Conservation (phyloP, 305 asterid genomes). For the Monarda citriodora region DNA sequence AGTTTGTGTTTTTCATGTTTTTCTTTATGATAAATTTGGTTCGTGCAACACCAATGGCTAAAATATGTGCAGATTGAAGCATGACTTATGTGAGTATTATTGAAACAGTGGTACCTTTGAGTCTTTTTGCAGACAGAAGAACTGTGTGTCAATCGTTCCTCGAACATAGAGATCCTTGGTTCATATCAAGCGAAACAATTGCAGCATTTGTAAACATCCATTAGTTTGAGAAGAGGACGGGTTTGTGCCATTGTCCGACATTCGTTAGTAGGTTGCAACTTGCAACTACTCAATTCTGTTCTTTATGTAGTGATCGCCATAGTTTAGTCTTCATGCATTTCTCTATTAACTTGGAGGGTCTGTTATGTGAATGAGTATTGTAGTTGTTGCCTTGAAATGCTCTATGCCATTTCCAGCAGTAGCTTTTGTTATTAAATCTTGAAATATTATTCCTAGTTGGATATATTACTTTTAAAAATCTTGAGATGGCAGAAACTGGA, state of each 20-base stretch:
- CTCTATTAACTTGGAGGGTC: no score
- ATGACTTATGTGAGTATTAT: not conserved
- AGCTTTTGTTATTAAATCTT: not conserved
- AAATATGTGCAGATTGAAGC: not conserved
- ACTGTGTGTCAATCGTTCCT: not conserved
- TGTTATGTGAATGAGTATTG: no score
- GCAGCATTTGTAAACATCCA: not conserved
- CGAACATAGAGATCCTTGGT: not conserved
- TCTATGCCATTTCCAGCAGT: not conserved
- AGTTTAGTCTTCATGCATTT: constrained; percentile 7
- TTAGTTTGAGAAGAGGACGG: not conserved
- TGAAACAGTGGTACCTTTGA: not conserved
- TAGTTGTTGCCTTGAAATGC: not conserved
- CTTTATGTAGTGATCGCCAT: not conserved
- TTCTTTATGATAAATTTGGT: not conserved
- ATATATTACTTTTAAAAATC: not conserved
- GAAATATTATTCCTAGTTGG: not conserved
- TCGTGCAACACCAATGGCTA: not conserved
- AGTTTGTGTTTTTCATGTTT: not conserved
- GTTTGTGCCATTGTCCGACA: not conserved
- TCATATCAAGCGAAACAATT: not conserved
- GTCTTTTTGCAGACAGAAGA: not conserved
- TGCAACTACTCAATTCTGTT: not conserved
- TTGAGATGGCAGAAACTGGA: no score
- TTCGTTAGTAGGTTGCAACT: no score